Percentiles rank a stretch among this genome's conserved stretches.
These are phyloP conservation scores for Avena atlantica DNA, from an alignment of 176 grass and related monocot genomes.

Conservation along the genomic window DNA sequence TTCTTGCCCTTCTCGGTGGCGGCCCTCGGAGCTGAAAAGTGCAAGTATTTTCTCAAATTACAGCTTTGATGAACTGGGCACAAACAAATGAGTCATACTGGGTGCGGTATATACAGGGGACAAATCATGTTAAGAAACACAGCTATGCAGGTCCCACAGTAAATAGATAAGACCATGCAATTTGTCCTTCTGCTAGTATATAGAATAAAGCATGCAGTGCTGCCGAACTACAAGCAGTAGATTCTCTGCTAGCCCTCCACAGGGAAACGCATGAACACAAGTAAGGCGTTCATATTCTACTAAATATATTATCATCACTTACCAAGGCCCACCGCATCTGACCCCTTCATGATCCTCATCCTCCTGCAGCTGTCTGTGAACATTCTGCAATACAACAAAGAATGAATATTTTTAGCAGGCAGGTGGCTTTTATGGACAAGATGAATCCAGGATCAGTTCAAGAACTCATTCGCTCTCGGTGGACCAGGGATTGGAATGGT, in stretches of 20 bases:
- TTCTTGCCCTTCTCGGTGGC: slow-evolving; percentile 41
- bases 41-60: not conserved
- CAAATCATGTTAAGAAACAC: not conserved
- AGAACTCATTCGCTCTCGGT: slow-evolving; percentile 15
- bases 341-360: slow-evolving; percentile 67
- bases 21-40: slow-evolving; percentile 51
- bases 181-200: not conserved
- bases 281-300: slow-evolving; percentile 12
- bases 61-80: not conserved
- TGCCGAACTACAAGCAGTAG: slow-evolving; percentile 14
- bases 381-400: slow-evolving; percentile 45
- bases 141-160: not conserved
- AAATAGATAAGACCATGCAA: slow-evolving; percentile 32
- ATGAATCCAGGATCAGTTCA: slow-evolving; percentile 35
- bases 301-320: slow-evolving; percentile 31
- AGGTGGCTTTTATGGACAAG: not conserved
- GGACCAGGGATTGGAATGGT: not conserved
- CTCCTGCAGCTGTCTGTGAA: slow-evolving; percentile 58
- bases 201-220: slow-evolving; percentile 7
- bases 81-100: not conserved
- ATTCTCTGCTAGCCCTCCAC: slow-evolving; percentile 38
- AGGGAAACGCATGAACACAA: slow-evolving; percentile 14
- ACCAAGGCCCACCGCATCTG: slow-evolving; percentile 66
- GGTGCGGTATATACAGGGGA: not conserved
- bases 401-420: slow-evolving; percentile 23